Conservation (phyloP, 306 rosid genomes). For the Calophaca sinica region DNA sequence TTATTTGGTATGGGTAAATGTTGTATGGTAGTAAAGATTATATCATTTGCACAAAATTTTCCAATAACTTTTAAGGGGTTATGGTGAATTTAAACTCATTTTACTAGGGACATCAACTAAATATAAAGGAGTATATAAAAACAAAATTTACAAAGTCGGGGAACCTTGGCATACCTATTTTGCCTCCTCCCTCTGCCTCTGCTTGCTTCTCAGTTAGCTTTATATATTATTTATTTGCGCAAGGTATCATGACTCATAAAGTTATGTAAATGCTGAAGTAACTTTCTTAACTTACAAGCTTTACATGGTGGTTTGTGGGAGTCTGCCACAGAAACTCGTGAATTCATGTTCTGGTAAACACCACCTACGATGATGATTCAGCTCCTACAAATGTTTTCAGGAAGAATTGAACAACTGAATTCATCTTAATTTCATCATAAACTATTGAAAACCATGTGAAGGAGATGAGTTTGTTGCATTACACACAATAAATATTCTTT, state of each 20-base stretch:
- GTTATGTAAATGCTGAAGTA: conserved; percentile 7
- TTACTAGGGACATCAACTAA: neutral
- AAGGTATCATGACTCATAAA: neutral
- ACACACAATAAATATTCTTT: neutral
- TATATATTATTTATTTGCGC: no score
- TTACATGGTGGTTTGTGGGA: neutral
- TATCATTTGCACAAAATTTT: neutral
- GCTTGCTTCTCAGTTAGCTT: no score
- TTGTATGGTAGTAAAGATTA: neutral
- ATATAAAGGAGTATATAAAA: neutral
- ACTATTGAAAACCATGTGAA: conserved; percentile 1
- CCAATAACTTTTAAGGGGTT: neutral
- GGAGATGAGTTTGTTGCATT: conserved; percentile 1
- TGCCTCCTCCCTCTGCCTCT: no score
- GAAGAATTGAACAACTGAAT: conserved; percentile 7
- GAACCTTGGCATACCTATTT: no score
- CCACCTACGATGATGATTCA: conserved; percentile 10
- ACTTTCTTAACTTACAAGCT: conserved; percentile 25
- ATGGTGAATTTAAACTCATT: neutral
- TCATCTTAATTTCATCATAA: conserved; percentile 5
- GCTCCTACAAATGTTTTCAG: conserved; percentile 29
- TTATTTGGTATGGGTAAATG: neutral
- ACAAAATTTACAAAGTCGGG: neutral
- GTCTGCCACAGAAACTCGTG: neutral
- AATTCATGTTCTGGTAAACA: conserved; percentile 21